Conservation (phyloP, 306 rosid genomes). For the Quercus mongolica region DNA sequence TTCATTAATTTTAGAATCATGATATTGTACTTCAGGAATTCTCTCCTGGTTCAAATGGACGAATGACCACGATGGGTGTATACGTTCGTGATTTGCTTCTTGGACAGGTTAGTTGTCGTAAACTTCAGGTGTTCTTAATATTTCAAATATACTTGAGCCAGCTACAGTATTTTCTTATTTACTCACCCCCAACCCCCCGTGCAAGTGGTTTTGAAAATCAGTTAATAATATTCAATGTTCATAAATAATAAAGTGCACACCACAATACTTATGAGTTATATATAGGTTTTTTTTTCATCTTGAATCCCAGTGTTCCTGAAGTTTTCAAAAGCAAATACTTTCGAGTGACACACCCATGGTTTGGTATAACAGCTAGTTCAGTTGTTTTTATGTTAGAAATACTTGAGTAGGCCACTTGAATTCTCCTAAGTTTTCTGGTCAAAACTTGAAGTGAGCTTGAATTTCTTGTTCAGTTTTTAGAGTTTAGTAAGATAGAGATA, state of each 20-base stretch:
- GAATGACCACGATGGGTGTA: constrained; percentile 92
- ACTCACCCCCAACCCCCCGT: background rate
- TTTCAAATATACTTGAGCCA: constrained; percentile 4
- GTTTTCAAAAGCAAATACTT: constrained; percentile 38
- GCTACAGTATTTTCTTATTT: constrained; percentile 1
- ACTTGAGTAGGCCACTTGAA: no score
- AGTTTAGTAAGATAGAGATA: no score
- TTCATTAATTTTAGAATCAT: constrained; percentile 14
- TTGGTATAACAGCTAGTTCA: constrained; percentile 38
- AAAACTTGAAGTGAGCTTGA: no score
- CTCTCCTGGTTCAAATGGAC: constrained; percentile 96
- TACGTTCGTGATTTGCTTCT: constrained; percentile 95
- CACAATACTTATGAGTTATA: background rate
- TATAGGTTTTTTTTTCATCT: constrained; percentile 41
- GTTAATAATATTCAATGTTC: constrained; percentile 14
- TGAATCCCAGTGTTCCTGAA: constrained; percentile 43
- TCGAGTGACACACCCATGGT: constrained; percentile 24
- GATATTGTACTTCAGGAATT: constrained; percentile 66
- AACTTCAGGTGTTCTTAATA: background rate
- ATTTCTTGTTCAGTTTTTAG: no score
- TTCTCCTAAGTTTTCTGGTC: no score
- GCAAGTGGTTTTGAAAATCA: constrained; percentile 31
- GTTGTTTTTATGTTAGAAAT: background rate
- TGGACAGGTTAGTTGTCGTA: constrained; percentile 78
- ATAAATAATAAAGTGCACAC: background rate